Evolutionary conservation across 106 monocot species (phyloP).

Genomic region (Vanilla planifolia): DNA sequence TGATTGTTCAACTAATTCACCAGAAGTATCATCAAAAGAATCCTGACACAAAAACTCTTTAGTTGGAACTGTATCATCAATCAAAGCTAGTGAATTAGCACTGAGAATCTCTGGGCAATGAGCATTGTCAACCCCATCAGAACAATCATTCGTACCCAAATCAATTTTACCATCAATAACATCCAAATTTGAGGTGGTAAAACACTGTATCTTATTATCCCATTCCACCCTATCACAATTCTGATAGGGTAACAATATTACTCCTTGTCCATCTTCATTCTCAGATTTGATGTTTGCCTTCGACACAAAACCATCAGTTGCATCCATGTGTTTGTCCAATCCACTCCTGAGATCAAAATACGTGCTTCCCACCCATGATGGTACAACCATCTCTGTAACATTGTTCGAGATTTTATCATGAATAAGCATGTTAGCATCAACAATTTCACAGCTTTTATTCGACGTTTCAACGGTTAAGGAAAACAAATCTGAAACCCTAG

Average conservation of each 20-base stretch:
- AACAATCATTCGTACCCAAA: not conserved
- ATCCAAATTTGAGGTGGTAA: not conserved
- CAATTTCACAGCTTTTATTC: conserved; percentile 14
- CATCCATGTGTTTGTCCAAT: conserved; percentile 73
- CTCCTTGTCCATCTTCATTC: conserved; percentile 40
- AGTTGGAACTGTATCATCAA: not conserved
- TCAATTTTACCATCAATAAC: not conserved
- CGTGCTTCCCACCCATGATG: conserved; percentile 14
- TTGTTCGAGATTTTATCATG: conserved; percentile 24
- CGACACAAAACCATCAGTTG: conserved; percentile 57
- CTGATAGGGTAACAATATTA: conserved; percentile 13
- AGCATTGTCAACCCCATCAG: not conserved
- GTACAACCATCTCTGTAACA: conserved; percentile 8
- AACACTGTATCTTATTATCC: too few relatives aligned
- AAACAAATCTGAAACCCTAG: conserved; percentile 19
- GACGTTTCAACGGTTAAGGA: conserved; percentile 16
- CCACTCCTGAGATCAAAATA: conserved; percentile 50
- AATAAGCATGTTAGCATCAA: conserved; percentile 8
- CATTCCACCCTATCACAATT: conserved; percentile 18
- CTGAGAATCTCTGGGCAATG: not conserved
- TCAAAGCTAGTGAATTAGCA: not conserved
- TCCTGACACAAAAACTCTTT: conserved; percentile 1
- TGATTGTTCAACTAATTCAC: conserved; percentile 17
- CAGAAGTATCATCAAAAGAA: not conserved
- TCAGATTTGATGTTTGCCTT: conserved; percentile 59